phyloP scores from a whole-genome alignment of 805 yeast species.

The Zygosaccharomyces bisporus region DNA sequence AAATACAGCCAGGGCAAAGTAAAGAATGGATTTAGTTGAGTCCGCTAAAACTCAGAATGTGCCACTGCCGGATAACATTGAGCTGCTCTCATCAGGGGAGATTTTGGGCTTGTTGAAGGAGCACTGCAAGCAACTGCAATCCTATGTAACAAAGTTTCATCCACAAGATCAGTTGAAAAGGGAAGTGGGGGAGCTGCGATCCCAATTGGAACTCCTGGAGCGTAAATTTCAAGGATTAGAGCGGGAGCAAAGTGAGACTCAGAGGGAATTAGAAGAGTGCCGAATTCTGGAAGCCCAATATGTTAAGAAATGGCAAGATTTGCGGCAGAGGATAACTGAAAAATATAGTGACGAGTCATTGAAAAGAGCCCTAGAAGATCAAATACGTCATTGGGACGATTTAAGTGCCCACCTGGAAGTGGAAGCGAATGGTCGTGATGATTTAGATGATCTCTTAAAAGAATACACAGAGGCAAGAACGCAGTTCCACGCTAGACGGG shows the following conservation, averaged over 20 bases:
- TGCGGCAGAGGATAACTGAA: slow-evolving; percentile 37
- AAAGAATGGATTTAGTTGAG: background rate
- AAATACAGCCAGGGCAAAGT: too few relatives aligned
- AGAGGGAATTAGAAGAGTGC: slow-evolving; percentile 27
- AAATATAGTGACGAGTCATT: slow-evolving; percentile 40
- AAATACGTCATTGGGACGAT: slow-evolving; percentile 34
- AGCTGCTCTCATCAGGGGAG: slow-evolving; percentile 26
- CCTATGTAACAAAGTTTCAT: slow-evolving; percentile 27
- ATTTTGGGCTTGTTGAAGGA: slow-evolving; percentile 20
- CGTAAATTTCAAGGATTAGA: slow-evolving; percentile 27
- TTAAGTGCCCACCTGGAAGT: slow-evolving; percentile 18
- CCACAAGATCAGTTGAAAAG: slow-evolving; percentile 15
- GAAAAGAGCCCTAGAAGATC: slow-evolving; percentile 28
- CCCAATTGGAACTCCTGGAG: slow-evolving; percentile 22
- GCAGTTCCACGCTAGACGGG: slow-evolving; percentile 43
- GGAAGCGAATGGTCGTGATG: slow-evolving; percentile 25
- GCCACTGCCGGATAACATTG: slow-evolving; percentile 25
- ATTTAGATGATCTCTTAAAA: slow-evolving; percentile 39
- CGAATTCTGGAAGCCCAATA: slow-evolving; percentile 32
- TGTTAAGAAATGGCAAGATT: slow-evolving; percentile 36
- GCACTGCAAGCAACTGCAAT: slow-evolving; percentile 18
- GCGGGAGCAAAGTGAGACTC: slow-evolving; percentile 24
- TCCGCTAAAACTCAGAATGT: background rate
- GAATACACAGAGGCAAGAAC: slow-evolving; percentile 42
- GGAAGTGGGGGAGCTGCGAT: slow-evolving; percentile 12